Evolutionary conservation across 495 filamentous ascomycete genomes (phyloP).

Genomic region (Hyaloscypha finlandica): DNA sequence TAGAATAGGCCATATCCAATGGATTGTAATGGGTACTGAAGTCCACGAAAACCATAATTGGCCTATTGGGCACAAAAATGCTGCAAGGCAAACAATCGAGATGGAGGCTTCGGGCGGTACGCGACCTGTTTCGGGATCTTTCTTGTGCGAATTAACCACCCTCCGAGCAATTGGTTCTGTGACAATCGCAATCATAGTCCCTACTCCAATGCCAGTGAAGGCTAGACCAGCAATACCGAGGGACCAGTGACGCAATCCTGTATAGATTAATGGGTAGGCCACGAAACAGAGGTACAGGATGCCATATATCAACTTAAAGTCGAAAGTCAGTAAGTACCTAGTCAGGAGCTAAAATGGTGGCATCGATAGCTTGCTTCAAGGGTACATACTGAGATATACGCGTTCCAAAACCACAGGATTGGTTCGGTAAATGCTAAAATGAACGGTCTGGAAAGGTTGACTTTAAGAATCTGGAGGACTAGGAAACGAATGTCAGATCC

Average conservation of each 20-base stretch:
- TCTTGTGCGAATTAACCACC: slow-evolving; percentile 68
- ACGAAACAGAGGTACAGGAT: slow-evolving; percentile 89
- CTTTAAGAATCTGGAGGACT: slow-evolving; percentile 57
- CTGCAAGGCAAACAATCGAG: slow-evolving; percentile 68
- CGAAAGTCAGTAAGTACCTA: background rate
- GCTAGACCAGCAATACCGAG: slow-evolving; percentile 72
- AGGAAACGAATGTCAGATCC: slow-evolving; percentile 19
- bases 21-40: slow-evolving; percentile 67
- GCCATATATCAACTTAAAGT: slow-evolving; percentile 51
- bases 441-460: slow-evolving; percentile 77
- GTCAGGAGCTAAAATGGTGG: background rate
- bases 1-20: slow-evolving; percentile 72
- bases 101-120: slow-evolving; percentile 74
- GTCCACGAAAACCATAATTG: slow-evolving; percentile 85
- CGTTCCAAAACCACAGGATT: slow-evolving; percentile 82
- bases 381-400: slow-evolving; percentile 56
- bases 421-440: slow-evolving; percentile 79
- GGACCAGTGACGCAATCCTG: slow-evolving; percentile 68
- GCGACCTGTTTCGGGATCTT: slow-evolving; percentile 69
- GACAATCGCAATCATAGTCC: slow-evolving; percentile 65
- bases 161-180: slow-evolving; percentile 71
- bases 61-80: slow-evolving; percentile 67
- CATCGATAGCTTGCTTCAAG: background rate
- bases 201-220: slow-evolving; percentile 80
- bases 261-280: slow-evolving; percentile 80